phyloP scores from a whole-genome alignment of 2,329 filamentous ascomycete species.

The Nannizziopsis barbatae region DNA sequence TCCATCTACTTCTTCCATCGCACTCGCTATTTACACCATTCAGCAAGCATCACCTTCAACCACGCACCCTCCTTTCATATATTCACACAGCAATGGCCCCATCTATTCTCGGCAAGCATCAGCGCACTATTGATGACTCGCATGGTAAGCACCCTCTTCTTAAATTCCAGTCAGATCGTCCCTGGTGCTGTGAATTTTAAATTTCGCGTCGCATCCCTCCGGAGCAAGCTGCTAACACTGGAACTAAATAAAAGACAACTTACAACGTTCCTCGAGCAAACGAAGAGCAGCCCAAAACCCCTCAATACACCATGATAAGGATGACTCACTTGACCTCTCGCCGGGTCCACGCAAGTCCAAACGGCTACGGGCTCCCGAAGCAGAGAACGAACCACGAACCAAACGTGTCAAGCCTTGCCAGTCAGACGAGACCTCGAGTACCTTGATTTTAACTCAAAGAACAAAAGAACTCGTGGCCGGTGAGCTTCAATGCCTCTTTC shows the following conservation, averaged over 20 bases:
- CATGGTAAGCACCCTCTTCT: constrained; percentile 29
- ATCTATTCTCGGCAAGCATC: constrained; percentile 20
- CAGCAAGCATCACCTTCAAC: constrained; percentile 16
- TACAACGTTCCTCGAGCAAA: constrained; percentile 36
- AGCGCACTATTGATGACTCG: constrained; percentile 20
- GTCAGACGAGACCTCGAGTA: constrained; percentile 40
- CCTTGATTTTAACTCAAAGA: constrained; percentile 35
- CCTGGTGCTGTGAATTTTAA: constrained; percentile 12
- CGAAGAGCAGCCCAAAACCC: constrained; percentile 37
- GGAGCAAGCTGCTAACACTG: constrained; percentile 15
- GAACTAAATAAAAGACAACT: constrained; percentile 18
- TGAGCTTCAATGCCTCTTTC: constrained; percentile 16
- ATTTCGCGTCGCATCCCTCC: constrained; percentile 8
- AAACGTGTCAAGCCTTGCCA: constrained; percentile 23
- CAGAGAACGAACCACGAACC: constrained; percentile 19
- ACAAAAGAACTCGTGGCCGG: constrained; percentile 31
- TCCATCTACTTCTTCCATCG: constrained; percentile 4
- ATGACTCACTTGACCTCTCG: constrained; percentile 19
- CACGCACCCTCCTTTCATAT: constrained; percentile 17
- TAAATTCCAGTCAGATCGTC: neutral
- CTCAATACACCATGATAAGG: constrained; percentile 28
- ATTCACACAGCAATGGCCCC: constrained; percentile 30
- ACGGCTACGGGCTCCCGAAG: constrained; percentile 22
- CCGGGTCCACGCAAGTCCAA: constrained; percentile 28
- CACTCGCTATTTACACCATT: constrained; percentile 20